Evolutionary conservation across 2,329 filamentous ascomycete species (phyloP), one percentile per base, ranked within the genome.

Genomic region (Cladosporium velox): DNA sequence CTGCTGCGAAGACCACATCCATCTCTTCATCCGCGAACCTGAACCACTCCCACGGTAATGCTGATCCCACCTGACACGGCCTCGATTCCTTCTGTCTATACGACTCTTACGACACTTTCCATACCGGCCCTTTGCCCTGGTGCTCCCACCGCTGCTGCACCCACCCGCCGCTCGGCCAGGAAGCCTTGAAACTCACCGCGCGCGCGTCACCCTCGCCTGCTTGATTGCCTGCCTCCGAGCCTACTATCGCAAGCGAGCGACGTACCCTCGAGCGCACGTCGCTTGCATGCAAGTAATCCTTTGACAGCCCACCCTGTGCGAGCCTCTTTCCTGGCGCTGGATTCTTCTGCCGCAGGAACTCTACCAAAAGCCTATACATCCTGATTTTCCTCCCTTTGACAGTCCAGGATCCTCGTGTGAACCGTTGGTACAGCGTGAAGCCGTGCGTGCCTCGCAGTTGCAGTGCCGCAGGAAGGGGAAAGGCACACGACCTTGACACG

Each of bases 281-380:
- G 62, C 62, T 57, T 65, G 28, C 62, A 65, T 65, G 62, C 62
- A 51, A 65, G 55, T 44, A 65, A 65, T 65, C 30, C 62, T 65
- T 65, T 65, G 62, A 65, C 62, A 64, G 62, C 62, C 62, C 52
- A 58, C 55, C 38, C 44, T 65, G 62, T 58, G 62, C 52, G 59
- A 62, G 32, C 59, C 59, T 38, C 59, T 28, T 21, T 15, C 44
- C 59, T 52, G 59, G 47, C 44, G 38, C 59, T 49, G 59, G 59
- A 49, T 59, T 30, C 58, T 49, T 59, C 41, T 51, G 26, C 41
- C 41, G 59, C 41, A 47, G 38, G 41, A 47, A 49, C 59, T 30
- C 59, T 34, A 41, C 57, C 35, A 21, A 18, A n/a, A 28, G 38
- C 41, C 59, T 4, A 59, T 32, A 49, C 59, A 62, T 62, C 59